Evolutionary conservation across 2,329 filamentous ascomycete genomes (phyloP), one percentile per base, ranked within the genome.

Genomic region (Ophiosphaerella herpotricha): DNA sequence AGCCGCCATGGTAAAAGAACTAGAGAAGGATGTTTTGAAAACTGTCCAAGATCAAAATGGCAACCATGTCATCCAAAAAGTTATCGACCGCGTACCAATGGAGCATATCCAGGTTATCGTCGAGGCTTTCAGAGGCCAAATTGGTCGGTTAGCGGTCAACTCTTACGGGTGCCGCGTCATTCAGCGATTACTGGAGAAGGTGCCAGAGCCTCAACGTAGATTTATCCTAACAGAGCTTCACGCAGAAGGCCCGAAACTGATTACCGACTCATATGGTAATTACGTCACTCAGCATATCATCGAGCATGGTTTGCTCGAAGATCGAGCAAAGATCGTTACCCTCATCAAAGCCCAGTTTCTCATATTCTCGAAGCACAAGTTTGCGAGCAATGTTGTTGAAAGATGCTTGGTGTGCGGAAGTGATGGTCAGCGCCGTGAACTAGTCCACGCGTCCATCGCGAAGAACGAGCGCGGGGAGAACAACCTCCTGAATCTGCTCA

Each of bases 221-320:
- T 82, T 81, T 29, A 87, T 97, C 43, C 82, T 97, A 66, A 77
- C 80, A 1, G 93, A 97, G 75, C 80, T 99, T 18, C 88, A 94
- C 66, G 79, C 80, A 8, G 88, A 86, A 58, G 85, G 89, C 8
- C 73, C 83, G 29, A 83, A 81, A 48, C 83, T 97, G 50, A 89
- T 97, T 57, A 85, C 85, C 1, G 90, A 97, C 66, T 87, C 92
- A 58, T 99, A 89, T 67, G 94, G 94, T 52, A 99, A 99, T 75
- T 99, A 99, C 68, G 94, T 99, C 14, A 88, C 89, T 3, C 94
- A 97, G 71, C 91, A 97, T 68, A 85, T 97, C 43, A 91, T 99
- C 54, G 79, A 87, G 52, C 85, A 90, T 56, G 92, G 92, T 21
- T 82, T 86, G 43, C 80, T 83, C 4, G 84, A 87, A 48, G 91